A percentile compares a stretch with the other conserved stretches of the same genome.
Conservation (phyloP, 331 rosid species). For the Pyrus hybrid region DNA sequence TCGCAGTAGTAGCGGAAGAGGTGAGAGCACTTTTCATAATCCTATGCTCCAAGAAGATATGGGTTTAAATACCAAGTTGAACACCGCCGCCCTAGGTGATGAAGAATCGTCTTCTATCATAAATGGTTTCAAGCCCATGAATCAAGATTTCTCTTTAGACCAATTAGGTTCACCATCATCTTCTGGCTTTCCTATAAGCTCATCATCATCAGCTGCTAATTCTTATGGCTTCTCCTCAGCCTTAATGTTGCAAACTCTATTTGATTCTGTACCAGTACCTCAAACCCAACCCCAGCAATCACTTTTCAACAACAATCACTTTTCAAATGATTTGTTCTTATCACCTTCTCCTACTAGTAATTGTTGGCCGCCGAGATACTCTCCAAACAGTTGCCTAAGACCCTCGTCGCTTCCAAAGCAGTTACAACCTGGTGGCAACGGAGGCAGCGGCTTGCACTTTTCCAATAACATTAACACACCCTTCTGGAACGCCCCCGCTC, state of each 20-base stretch:
- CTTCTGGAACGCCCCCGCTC: constrained; percentile 69
- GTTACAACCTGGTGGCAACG: not conserved
- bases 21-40: constrained; percentile 28
- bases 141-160: constrained; percentile 36
- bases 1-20: constrained; percentile 21
- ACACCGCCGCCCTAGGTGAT: not conserved
- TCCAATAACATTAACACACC: constrained; percentile 46
- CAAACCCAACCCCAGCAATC: constrained; percentile 29
- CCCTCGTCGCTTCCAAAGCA: constrained; percentile 30
- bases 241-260: constrained; percentile 37
- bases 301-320: constrained; percentile 27
- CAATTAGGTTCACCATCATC: constrained; percentile 17
- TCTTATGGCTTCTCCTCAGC: constrained; percentile 49
- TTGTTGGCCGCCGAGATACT: constrained; percentile 35
- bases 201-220: constrained; percentile 6
- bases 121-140: constrained; percentile 6
- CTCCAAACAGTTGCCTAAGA: constrained; percentile 29
- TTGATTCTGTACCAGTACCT: constrained; percentile 18
- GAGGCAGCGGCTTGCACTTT: constrained; percentile 45
- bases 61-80: constrained; percentile 2
- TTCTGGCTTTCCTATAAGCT: constrained; percentile 33
- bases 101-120: not conserved
- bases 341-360: constrained; percentile 9
- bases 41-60: constrained; percentile 37
- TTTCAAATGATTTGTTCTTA: constrained; percentile 18